Conservation (phyloP, 2,329 filamentous ascomycete species). For the Raffaelea arxii region DNA sequence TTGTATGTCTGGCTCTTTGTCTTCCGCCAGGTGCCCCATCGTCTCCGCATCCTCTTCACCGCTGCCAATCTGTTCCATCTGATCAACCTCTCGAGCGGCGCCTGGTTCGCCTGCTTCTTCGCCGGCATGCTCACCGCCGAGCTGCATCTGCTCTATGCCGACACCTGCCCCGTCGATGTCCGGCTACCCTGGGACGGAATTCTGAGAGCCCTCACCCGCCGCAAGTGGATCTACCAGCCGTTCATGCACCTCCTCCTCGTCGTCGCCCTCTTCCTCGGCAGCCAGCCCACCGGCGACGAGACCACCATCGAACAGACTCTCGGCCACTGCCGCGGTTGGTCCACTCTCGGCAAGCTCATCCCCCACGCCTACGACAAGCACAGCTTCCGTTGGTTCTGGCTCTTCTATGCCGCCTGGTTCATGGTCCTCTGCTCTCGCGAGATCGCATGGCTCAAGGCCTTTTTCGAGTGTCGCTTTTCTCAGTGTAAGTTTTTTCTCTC, state of each 20-base stretch:
- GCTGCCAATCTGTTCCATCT: conserved; percentile 50
- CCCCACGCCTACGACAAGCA: conserved; percentile 46
- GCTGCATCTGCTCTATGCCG: conserved; percentile 41
- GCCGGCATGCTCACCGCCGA: conserved; percentile 53
- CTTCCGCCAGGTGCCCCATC: conserved; percentile 44
- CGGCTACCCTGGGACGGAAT: conserved; percentile 26
- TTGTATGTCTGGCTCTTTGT: conserved; percentile 48
- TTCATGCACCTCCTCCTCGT: conserved; percentile 44
- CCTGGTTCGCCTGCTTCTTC: conserved; percentile 49
- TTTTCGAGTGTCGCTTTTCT: conserved; percentile 48
- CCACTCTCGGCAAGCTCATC: conserved; percentile 48
- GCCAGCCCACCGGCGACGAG: conserved; percentile 45
- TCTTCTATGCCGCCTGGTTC: conserved; percentile 50
- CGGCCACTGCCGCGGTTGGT: conserved; percentile 47
- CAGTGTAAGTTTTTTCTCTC: conserved; percentile 27
- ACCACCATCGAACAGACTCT: conserved; percentile 27
- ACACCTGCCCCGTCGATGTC: conserved; percentile 3
- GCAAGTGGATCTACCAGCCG: conserved; percentile 36
- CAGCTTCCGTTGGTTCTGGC: conserved; percentile 43
- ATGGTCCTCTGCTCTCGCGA: conserved; percentile 44
- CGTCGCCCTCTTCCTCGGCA: conserved; percentile 47
- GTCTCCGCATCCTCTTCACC: conserved; percentile 44
- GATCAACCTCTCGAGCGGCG: conserved; percentile 55
- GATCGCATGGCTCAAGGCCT: conserved; percentile 44
- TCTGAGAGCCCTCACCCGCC: conserved; percentile 33